A percentile compares a stretch with the other conserved stretches of the same genome.
phyloP scores from a whole-genome alignment of 2,329 filamentous ascomycete species.

The Aspergillus persii region DNA sequence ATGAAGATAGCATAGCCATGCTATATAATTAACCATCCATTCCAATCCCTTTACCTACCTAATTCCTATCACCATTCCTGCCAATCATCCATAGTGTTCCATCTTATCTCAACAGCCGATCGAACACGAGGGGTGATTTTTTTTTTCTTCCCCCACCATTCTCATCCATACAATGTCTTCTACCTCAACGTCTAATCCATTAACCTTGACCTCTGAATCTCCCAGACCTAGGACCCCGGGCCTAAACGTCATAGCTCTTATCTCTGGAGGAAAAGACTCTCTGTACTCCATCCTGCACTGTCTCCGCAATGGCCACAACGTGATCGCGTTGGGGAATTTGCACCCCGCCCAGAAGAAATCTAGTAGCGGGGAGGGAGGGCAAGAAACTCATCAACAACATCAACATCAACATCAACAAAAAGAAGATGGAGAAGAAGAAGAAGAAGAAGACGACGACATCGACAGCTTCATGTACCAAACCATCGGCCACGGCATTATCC shows the following conservation, averaged over 20 bases:
- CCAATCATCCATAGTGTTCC: neutral
- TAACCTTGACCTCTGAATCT: constrained; percentile 33
- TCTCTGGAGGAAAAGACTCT: constrained; percentile 97
- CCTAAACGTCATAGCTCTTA: constrained; percentile 79
- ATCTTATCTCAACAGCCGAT: neutral
- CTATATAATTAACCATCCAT: neutral
- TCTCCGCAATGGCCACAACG: constrained; percentile 74
- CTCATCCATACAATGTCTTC: neutral
- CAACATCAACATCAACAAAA: too few relatives aligned
- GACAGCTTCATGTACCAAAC: constrained; percentile 99
- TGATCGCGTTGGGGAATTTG: constrained; percentile 88
- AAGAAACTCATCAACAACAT: too few relatives aligned
- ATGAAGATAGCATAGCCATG: neutral
- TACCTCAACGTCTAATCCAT: constrained; percentile 33
- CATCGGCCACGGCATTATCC: constrained; percentile 82
- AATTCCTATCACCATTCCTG: neutral
- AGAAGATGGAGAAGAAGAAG: constrained; percentile 6
- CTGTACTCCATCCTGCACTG: constrained; percentile 93
- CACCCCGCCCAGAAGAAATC: constrained; percentile 48
- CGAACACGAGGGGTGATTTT: neutral
- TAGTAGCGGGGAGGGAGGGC: neutral
- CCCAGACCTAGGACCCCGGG: constrained; percentile 11
- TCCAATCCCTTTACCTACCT: neutral
- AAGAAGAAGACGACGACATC: constrained; percentile 59
- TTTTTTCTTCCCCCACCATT: neutral